Conservation (phyloP, 768 basidiomycete genomes). For the Amanita molliuscula region DNA sequence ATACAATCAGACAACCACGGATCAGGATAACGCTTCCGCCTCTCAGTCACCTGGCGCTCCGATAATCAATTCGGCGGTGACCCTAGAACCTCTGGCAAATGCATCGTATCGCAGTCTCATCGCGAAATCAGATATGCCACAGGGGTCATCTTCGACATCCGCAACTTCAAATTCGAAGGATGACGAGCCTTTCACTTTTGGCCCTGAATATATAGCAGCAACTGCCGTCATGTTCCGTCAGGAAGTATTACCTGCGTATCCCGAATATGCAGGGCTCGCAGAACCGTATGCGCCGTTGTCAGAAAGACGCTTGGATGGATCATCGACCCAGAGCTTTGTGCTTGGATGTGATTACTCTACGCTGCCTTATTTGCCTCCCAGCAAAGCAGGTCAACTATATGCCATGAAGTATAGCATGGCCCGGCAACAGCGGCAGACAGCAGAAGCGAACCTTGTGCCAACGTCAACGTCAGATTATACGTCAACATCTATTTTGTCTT, state of each 20-base stretch:
- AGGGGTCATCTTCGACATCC: constrained; percentile 1
- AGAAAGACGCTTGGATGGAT: background rate
- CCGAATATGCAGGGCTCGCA: constrained; percentile 14
- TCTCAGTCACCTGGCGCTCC: background rate
- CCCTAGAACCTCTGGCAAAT: background rate
- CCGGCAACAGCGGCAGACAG: background rate
- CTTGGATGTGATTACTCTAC: background rate
- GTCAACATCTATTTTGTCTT: background rate
- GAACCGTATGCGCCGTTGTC: background rate
- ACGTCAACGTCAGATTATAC: background rate
- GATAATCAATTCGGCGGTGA: background rate
- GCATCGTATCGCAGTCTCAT: background rate
- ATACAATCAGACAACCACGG: background rate
- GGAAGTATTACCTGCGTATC: constrained; percentile 25
- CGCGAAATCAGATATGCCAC: background rate
- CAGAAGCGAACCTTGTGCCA: background rate
- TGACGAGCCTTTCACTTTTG: constrained; percentile 26
- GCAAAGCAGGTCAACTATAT: constrained; percentile 15
- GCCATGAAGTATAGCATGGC: constrained; percentile 11
- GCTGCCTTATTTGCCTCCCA: constrained; percentile 6
- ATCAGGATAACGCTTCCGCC: background rate
- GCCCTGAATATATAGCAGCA: constrained; percentile 23
- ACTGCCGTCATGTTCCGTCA: constrained; percentile 22
- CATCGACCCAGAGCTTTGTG: background rate
- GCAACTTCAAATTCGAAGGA: constrained; percentile 14